A percentile compares a stretch with the other conserved stretches of the same genome.
Conservation (phyloP, 129 eudicot genomes). For the Pseudognaphalium luteoalbum region DNA sequence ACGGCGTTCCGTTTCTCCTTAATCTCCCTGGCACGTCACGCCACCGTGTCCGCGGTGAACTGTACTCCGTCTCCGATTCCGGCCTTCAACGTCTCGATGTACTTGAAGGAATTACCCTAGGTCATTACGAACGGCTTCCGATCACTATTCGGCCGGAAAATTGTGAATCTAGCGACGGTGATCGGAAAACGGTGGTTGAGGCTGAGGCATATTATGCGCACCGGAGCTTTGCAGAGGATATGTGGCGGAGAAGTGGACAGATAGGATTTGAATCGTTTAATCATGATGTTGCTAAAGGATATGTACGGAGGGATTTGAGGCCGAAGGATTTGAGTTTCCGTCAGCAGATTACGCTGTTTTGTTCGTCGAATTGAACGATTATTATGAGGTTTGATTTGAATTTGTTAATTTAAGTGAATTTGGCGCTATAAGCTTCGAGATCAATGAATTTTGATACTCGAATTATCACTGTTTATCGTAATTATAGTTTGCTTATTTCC, state of each 20-base stretch:
- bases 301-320: slow-evolving; percentile 58
- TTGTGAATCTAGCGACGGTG: slow-evolving; percentile 4
- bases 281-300: slow-evolving; percentile 53
- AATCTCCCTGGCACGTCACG: slow-evolving; percentile 53
- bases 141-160: slow-evolving; percentile 20
- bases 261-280: slow-evolving; percentile 41
- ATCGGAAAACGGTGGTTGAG: slow-evolving; percentile 6
- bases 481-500: background rate
- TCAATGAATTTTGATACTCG: too few relatives aligned
- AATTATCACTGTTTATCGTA: background rate
- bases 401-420: background rate
- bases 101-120: slow-evolving; percentile 56
- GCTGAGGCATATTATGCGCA: slow-evolving; percentile 70
- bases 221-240: slow-evolving; percentile 58
- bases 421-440: too few relatives aligned
- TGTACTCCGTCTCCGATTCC: slow-evolving; percentile 53
- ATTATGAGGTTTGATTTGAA: slow-evolving; percentile 19
- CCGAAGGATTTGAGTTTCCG: slow-evolving; percentile 54
- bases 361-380: slow-evolving; percentile 17
- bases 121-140: slow-evolving; percentile 79
- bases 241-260: slow-evolving; percentile 68
- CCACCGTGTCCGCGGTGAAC: slow-evolving; percentile 63
- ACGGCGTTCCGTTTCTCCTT: slow-evolving; percentile 76
- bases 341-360: slow-evolving; percentile 51
- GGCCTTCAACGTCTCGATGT: slow-evolving; percentile 61